Conservation (phyloP, 1,139 yeast genomes). For the Schizosaccharomyces versatilis region DNA sequence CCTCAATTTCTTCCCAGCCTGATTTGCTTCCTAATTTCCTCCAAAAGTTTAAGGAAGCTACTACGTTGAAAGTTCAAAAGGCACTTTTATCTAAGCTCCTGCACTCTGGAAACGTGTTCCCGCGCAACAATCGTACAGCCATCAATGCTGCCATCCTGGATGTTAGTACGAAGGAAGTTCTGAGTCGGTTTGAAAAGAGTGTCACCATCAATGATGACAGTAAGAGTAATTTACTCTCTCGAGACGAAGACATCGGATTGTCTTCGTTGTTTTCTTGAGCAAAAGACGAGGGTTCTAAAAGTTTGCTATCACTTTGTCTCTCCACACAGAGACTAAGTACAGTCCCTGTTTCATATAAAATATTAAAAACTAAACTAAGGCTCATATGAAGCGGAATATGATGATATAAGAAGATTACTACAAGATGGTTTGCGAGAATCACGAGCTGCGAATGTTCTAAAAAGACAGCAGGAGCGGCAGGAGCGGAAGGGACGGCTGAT, state of each 20-base stretch:
- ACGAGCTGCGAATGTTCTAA: too few relatives aligned
- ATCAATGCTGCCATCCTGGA: background rate
- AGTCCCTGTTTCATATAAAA: too few relatives aligned
- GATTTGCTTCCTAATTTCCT: background rate
- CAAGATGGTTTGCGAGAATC: too few relatives aligned
- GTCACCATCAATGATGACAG: background rate
- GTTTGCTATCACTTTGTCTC: too few relatives aligned
- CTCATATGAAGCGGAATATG: too few relatives aligned
- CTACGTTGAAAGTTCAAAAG: background rate
- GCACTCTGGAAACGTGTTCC: background rate
- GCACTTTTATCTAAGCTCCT: background rate
- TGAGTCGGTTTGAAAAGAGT: constrained; percentile 2
- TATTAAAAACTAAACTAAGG: too few relatives aligned
- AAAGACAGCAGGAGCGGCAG: too few relatives aligned
- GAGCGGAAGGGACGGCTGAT: too few relatives aligned
- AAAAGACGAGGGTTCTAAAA: background rate
- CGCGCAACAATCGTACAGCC: background rate
- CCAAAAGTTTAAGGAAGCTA: background rate
- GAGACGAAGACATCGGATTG: constrained; percentile 1
- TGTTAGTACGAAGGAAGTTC: constrained; percentile 1
- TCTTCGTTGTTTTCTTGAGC: background rate
- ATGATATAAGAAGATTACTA: too few relatives aligned
- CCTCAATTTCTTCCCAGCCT: background rate
- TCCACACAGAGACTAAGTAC: too few relatives aligned
- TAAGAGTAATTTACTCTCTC: background rate